phyloP scores from a whole-genome alignment of 2,329 filamentous ascomycete species.

The Calonectria honghensis region DNA sequence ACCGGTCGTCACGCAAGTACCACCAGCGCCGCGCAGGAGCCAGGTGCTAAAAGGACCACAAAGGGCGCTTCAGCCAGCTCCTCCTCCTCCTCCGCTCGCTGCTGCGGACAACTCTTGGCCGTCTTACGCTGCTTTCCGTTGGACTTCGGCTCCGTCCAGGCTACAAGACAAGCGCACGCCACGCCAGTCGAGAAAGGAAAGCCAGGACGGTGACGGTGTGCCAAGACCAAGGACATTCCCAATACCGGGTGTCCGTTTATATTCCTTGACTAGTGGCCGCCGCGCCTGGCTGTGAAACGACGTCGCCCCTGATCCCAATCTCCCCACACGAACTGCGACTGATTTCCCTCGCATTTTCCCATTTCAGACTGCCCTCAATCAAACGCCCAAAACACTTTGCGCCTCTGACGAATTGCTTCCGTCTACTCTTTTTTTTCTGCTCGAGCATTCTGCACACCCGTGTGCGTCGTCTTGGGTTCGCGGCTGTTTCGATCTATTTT shows the following conservation, averaged over 20 bases:
- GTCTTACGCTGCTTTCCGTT: conserved; percentile 13
- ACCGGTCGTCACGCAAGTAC: conserved; percentile 36
- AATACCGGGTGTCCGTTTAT: conserved; percentile 43
- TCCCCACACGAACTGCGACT: conserved; percentile 45
- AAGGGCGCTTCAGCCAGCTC: background rate
- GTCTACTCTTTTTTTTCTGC: conserved; percentile 16
- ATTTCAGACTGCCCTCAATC: conserved; percentile 30
- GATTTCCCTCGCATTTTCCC: conserved; percentile 25
- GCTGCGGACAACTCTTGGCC: conserved; percentile 9
- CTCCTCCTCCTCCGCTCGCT: background rate
- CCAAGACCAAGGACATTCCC: conserved; percentile 27
- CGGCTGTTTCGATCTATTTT: conserved; percentile 22
- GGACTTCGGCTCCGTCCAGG: background rate
- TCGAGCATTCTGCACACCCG: conserved; percentile 24
- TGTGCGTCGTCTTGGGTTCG: conserved; percentile 17
- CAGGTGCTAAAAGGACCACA: conserved; percentile 10
- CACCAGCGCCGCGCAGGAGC: conserved; percentile 23
- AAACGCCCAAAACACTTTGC: conserved; percentile 38
- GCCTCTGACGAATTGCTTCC: conserved; percentile 46
- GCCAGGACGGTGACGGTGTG: conserved; percentile 15
- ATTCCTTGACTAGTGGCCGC: conserved; percentile 50
- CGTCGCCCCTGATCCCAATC: conserved; percentile 50
- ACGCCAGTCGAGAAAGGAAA: background rate
- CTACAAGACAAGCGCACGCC: conserved; percentile 7
- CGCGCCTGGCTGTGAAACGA: conserved; percentile 55